Percentiles rank a stretch among this genome's conserved stretches.
Conservation (phyloP, 2,329 filamentous ascomycete species). For the Aspergillus flavus region DNA sequence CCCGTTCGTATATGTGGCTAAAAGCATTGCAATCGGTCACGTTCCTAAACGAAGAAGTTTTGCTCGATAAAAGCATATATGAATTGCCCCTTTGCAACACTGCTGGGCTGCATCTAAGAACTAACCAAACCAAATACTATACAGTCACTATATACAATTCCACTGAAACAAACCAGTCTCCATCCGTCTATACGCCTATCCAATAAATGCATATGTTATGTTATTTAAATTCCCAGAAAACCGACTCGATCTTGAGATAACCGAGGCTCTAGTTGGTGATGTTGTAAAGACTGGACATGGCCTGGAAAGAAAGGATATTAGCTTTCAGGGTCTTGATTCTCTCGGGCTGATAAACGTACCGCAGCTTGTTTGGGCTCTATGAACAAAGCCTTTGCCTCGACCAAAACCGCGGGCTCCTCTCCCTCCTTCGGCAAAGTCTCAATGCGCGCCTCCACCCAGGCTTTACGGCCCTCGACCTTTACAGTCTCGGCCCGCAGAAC, state of each 20-base stretch:
- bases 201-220: neutral
- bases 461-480: slow-evolving; percentile 89
- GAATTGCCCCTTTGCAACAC: neutral
- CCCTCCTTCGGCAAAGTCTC: slow-evolving; percentile 72
- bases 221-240: neutral
- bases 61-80: neutral
- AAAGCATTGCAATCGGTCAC: neutral
- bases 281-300: slow-evolving; percentile 30
- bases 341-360: slow-evolving; percentile 53
- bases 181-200: slow-evolving; percentile 14
- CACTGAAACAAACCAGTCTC: neutral
- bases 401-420: slow-evolving; percentile 67
- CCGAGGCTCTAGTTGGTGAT: slow-evolving; percentile 15
- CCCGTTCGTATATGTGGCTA: neutral
- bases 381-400: slow-evolving; percentile 83
- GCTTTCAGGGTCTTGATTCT: neutral
- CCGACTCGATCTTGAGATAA: neutral
- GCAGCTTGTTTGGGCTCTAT: slow-evolving; percentile 83
- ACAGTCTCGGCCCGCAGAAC: slow-evolving; percentile 78
- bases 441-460: slow-evolving; percentile 86
- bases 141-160: slow-evolving; percentile 7
- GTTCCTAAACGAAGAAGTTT: neutral
- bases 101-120: neutral
- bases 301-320: slow-evolving; percentile 14
- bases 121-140: neutral